Conservation (phyloP, 371 early-diverging fungal genomes). For the Vairimorpha necatrix region DNA sequence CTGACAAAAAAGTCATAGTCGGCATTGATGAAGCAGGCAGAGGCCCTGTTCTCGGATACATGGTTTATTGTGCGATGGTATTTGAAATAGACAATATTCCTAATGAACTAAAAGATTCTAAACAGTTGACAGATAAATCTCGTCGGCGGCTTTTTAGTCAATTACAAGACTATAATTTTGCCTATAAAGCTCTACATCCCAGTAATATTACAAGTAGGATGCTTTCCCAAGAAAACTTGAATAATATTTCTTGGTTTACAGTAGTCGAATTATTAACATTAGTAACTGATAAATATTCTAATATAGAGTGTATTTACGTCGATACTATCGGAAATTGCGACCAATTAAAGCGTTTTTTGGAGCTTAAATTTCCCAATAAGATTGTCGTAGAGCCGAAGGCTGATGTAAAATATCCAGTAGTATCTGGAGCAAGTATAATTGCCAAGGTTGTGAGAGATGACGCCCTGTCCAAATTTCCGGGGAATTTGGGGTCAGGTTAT, state of each 20-base stretch:
- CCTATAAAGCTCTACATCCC: conserved; percentile 49
- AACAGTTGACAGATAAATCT: conserved; percentile 67
- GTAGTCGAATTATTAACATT: conserved; percentile 61
- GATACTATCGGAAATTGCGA: conserved; percentile 91
- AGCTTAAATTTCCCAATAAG: conserved; percentile 69
- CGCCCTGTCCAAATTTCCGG: conserved; percentile 63
- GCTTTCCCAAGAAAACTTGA: conserved; percentile 69
- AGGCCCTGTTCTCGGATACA: conserved; percentile 82
- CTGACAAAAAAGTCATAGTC: conserved; percentile 60
- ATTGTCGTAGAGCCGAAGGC: conserved; percentile 85
- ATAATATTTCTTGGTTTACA: conserved; percentile 82
- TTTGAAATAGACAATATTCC: background rate
- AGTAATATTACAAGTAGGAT: conserved; percentile 56
- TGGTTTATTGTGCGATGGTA: conserved; percentile 62
- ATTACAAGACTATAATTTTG: conserved; percentile 69
- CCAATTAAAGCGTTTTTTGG: conserved; percentile 73
- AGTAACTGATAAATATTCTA: conserved; percentile 30
- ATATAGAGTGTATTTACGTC: conserved; percentile 67
- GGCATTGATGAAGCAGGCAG: conserved; percentile 98
- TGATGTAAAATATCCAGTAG: conserved; percentile 83
- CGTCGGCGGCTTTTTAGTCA: conserved; percentile 69
- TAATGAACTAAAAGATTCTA: conserved; percentile 61
- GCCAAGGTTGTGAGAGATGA: conserved; percentile 90
- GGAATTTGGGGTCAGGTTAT: conserved; percentile 85
- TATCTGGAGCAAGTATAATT: conserved; percentile 93